Conservation (phyloP, 2,329 filamentous ascomycete species). For the Pestalotiopsis sp. region DNA sequence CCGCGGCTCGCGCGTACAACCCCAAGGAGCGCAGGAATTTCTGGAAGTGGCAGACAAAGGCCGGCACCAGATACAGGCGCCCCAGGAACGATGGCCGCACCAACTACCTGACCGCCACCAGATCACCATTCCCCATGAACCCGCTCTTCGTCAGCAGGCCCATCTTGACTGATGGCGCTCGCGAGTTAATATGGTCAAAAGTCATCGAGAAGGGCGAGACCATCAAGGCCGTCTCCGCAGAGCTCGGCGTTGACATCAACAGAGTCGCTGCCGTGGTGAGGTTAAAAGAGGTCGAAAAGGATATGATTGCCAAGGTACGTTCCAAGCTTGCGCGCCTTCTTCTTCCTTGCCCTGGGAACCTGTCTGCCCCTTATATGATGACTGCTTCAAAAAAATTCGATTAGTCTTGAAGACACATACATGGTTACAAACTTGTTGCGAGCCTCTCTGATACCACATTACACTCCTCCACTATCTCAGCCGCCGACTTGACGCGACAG, state of each 20-base stretch:
- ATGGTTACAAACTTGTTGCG: slow-evolving; percentile 85
- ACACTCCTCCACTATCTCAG: slow-evolving; percentile 10
- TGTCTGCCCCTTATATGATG: slow-evolving; percentile 49
- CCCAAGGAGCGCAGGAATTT: slow-evolving; percentile 10
- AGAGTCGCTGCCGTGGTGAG: slow-evolving; percentile 84
- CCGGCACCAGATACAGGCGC: neutral
- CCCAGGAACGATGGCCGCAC: slow-evolving; percentile 5
- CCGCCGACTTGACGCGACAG: slow-evolving; percentile 17
- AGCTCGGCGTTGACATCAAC: slow-evolving; percentile 78
- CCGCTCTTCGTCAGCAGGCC: slow-evolving; percentile 68
- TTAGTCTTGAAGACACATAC: slow-evolving; percentile 99
- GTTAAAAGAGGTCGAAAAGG: slow-evolving; percentile 83
- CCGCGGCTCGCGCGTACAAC: slow-evolving; percentile 4
- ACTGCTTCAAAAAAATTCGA: slow-evolving; percentile 74
- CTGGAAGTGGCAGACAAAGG: slow-evolving; percentile 7
- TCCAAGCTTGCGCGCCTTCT: slow-evolving; percentile 41
- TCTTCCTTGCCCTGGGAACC: slow-evolving; percentile 9
- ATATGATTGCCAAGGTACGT: slow-evolving; percentile 71
- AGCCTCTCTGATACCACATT: slow-evolving; percentile 66
- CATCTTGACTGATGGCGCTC: slow-evolving; percentile 73
- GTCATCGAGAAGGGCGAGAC: slow-evolving; percentile 68
- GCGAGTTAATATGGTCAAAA: slow-evolving; percentile 73
- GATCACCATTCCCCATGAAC: slow-evolving; percentile 74
- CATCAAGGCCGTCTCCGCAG: slow-evolving; percentile 75
- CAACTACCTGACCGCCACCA: slow-evolving; percentile 21